Evolutionary conservation across 345 rosid genomes (phyloP), one percentile per base, ranked within the genome.

Genomic region (Corymbia maculata): DNA sequence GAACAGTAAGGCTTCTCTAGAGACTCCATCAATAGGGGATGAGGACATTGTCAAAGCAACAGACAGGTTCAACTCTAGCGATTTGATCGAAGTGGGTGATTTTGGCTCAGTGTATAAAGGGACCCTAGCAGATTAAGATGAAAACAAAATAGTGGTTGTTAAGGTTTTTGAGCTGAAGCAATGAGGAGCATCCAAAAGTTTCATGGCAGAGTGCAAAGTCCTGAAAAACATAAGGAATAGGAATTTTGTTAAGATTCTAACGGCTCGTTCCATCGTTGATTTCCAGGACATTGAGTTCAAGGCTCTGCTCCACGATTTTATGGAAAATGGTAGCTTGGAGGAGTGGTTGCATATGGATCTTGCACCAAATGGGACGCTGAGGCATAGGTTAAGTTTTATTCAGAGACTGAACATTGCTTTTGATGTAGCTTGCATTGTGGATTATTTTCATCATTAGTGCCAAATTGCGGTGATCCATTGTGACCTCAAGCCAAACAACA

Each of bases 401-500:
- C 88, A 59, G 15, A 75, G 88, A 59, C 36, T 90, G 64, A 85
- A 53, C 42, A 85, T 88, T 80, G 89, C 66, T 45, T 86, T 90
- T 0, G 92, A 92, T 13, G 79, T 91, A 32, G 90, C 88, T n/a
- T 57, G 85, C 9, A 89, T 88, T 1, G 2, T 89, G 32, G 89
- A 90, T 45, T 89, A 90, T 87, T 87, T 92, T 6, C 92, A 89
- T 53, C 86, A 85, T 42, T 47, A 84, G 3, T 85, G 90, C 28
- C 84, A 85, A 9, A 87, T 59, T 4, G 51, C 89, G 1, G 87
- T 92, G 5, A 66, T 89, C 53, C 93, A 89, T 42, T 86, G 92
- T 89, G 92, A 90, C 82, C 92, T 90, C 6, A 88, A 90, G 87
- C 88, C 90, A 4, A 84, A 87, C 45, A 90, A 90, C 53, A 30